Evolutionary conservation across 1,139 yeast genomes (phyloP).

Genomic region (Yamadazyma spencermartinsiae): DNA sequence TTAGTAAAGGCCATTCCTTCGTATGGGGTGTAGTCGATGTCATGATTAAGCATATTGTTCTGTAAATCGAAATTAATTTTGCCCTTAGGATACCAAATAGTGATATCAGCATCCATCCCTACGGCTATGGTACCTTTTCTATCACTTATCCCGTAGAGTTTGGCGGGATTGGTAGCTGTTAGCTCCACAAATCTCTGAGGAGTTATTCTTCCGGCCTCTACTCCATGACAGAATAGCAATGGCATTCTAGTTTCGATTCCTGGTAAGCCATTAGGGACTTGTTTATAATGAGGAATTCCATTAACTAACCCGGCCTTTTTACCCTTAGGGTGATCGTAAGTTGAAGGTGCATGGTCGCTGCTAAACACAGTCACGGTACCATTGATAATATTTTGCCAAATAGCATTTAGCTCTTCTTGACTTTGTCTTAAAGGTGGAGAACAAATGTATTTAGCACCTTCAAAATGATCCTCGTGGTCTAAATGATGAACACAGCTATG

Average conservation of each 20-base stretch:
- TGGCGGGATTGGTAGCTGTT: conserved; percentile 44
- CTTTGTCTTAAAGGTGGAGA: conserved; percentile 48
- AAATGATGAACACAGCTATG: conserved; percentile 26
- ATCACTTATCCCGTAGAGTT: conserved; percentile 38
- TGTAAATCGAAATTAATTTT: conserved; percentile 25
- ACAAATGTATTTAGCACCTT: conserved; percentile 49
- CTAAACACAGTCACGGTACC: conserved; percentile 49
- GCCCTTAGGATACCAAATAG: conserved; percentile 43
- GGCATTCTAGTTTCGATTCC: conserved; percentile 50
- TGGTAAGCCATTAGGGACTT: conserved; percentile 46
- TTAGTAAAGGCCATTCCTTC: conserved; percentile 43
- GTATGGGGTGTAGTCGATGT: conserved; percentile 47
- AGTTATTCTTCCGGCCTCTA: conserved; percentile 36
- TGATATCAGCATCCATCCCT: conserved; percentile 44
- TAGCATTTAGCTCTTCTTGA: conserved; percentile 35
- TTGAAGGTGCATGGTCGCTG: conserved; percentile 49
- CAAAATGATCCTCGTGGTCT: conserved; percentile 26
- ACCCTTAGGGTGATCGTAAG: conserved; percentile 37
- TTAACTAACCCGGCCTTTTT: conserved; percentile 36
- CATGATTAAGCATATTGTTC: conserved; percentile 40
- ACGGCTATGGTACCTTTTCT: conserved; percentile 40
- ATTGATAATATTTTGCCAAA: conserved; percentile 45
- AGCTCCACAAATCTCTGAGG: conserved; percentile 44
- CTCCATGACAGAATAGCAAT: conserved; percentile 42
- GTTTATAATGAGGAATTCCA: conserved; percentile 34